Conservation (phyloP, 352 stramenopile genomes). For the Pythium dissotocum region DNA sequence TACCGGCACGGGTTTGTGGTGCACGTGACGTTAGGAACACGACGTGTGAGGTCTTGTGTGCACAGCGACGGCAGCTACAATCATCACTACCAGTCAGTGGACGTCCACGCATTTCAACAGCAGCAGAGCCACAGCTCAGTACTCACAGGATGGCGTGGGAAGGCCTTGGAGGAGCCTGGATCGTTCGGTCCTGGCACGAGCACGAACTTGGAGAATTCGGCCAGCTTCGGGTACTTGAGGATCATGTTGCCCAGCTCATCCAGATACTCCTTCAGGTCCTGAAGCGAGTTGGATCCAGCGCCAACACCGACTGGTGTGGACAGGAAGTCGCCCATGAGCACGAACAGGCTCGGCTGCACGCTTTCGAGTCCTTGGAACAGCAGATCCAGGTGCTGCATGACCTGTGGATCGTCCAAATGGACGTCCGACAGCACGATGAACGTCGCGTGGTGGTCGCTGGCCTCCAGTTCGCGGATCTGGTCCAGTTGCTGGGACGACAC, state of each 20-base stretch:
- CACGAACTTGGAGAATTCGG: conserved; percentile 87
- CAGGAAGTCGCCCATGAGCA: conserved; percentile 95
- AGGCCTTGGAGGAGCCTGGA: conserved; percentile 74
- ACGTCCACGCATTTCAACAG: neutral
- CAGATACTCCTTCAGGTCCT: conserved; percentile 84
- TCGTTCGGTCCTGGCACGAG: conserved; percentile 93
- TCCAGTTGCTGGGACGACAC: conserved; percentile 77
- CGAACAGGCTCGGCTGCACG: conserved; percentile 82
- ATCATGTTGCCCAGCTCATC: conserved; percentile 92
- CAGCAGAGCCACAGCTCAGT: neutral
- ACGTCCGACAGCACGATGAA: conserved; percentile 95
- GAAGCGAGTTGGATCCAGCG: conserved; percentile 61
- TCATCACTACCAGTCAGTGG: neutral
- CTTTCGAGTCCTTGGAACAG: conserved; percentile 89
- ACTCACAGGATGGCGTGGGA: conserved; percentile 78
- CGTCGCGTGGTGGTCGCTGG: conserved; percentile 77
- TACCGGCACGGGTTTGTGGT: conserved; percentile 91
- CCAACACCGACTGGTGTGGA: conserved; percentile 76
- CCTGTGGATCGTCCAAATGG: conserved; percentile 90
- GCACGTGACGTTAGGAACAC: conserved; percentile 78
- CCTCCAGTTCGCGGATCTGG: conserved; percentile 81
- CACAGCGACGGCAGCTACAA: conserved; percentile 67
- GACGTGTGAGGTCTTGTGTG: conserved; percentile 65
- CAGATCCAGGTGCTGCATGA: conserved; percentile 88
- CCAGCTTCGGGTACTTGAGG: conserved; percentile 79